phyloP scores from a whole-genome alignment of 176 grass and related monocot species.

The Otatea glauca region DNA sequence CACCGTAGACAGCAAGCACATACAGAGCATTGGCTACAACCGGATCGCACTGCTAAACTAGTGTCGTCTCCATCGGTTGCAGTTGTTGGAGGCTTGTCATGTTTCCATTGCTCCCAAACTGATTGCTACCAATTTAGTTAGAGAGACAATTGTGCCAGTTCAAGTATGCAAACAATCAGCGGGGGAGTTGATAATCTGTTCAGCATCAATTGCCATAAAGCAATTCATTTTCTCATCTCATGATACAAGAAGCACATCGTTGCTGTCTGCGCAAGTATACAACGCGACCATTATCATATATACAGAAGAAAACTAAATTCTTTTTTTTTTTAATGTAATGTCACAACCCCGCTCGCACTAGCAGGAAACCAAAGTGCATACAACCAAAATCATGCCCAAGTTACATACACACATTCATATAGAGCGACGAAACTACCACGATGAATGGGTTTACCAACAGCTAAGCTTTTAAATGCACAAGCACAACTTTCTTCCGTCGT shows the following conservation, averaged over 20 bases:
- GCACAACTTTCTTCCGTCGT: neutral
- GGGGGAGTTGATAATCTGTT: neutral
- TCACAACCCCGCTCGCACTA: neutral
- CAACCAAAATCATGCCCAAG: neutral
- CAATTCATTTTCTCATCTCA: neutral
- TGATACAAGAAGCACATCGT: neutral
- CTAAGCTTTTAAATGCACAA: too few relatives aligned
- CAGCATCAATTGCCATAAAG: neutral
- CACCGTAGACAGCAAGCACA: conserved; percentile 10
- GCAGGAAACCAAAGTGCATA: neutral
- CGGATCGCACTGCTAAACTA: neutral
- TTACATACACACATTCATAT: neutral
- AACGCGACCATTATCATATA: neutral
- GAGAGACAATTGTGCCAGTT: neutral
- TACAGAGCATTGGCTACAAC: neutral
- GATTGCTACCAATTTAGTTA: neutral
- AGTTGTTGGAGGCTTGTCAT: neutral
- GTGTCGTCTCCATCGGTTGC: neutral
- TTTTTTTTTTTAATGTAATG: neutral
- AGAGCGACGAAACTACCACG: neutral
- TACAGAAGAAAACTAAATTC: neutral
- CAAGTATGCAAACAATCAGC: neutral
- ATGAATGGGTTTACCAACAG: neutral
- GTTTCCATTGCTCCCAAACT: neutral
- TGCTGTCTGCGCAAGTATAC: neutral